Base-by-base conservation (phyloP, 306 rosid genomes). In the Inga leiocalycina region DNA sequence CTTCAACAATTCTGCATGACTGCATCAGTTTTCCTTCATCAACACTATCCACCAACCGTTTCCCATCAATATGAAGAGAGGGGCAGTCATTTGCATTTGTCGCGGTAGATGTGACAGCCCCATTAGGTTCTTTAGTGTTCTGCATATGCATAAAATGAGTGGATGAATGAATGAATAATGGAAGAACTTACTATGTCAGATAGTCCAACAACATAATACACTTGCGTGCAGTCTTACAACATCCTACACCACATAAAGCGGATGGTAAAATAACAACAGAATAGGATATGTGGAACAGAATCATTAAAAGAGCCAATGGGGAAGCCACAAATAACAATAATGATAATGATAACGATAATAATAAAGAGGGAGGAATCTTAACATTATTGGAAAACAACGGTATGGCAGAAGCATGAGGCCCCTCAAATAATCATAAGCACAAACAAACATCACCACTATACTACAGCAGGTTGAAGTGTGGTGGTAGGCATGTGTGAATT, bases 11-110 rank as follows among this genome's bases (percentile, higher is more conserved):
- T 87, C 89, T 90, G 85, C 99, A 96, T 81, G 92, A 84, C 48
- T 92, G 97, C 91, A 96, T 79, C 70, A 92, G 94, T 81, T 92
- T 93, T 87, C 91, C 99, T 86, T 92, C 97, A 10, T 91, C 91
- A 46, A 86, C 93, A 70, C 79, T 72, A 74, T 84, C 89, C 65
- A 35, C 43, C 71, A 84, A 83, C 80, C 82, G 71, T 54, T 83
- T 86, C 37, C 89, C 85, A 79, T 88, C 89, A 76, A 86, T 88
- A 71, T 75, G 86, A 85, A 84, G 84, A 84, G 93, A 87, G 14
- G 70, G 87, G 32, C 70, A 75, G 59, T 84, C 93, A 85, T 88
- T 86, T 22, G 82, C 85, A 86, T 85, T 84, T 64, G 76, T 88
- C 71, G 80, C 84, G 74, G 84, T 67, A 52, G 75, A 82, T 80